Base-by-base conservation (phyloP, 2,329 filamentous ascomycete species). In the Pyricularia pennisetigena region DNA sequence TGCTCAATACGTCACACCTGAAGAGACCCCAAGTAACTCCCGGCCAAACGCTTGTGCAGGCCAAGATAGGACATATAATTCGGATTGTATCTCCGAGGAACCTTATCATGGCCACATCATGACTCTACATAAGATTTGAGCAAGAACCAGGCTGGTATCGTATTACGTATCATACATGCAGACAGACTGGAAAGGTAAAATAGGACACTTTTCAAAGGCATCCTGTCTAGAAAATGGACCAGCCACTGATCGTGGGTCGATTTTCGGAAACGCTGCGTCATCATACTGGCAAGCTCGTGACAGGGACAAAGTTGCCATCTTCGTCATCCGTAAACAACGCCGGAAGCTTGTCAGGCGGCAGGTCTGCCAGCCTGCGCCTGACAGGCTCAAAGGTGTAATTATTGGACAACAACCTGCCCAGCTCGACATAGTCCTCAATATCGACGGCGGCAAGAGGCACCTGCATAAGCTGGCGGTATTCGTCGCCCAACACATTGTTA, bases 361-460 rank as follows among this genome's bases (percentile, higher is more conserved):
- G 29, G 29, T 67, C 66, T n/a, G 66, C 28, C 9, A 67, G 54
- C n/a, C 49, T 35, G 59, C 59, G 30, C 23, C 62, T 28, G 30
- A 63, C 66, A 6, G 78, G 77, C 5, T 74, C 73, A 82, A 82
- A 85, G 4, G 73, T 73, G 2, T 78, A 76, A 67, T 85, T 80
- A 32, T 79, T 76, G 24, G 84, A 77, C 26, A 86, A 72, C 8
- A 83, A 68, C 68, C 78, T 77, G 26, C 77, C 79, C 9, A 83
- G 71, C 28, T 79, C 76, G 10, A 75, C 70, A 4, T 72, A 74
- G 29, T 79, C 76, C 0, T 76, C 70, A 6, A 78, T 72, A 2
- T 72, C 63, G 35, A 80, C 72, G 4, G 80, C 79, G 68, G 76
- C 76, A 35, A 74, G 73, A 2, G 84, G 83, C 5, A 82, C 76